phyloP scores from a whole-genome alignment of 1,284 basidiomycete species.

The Microstroma glucosiphilum region DNA sequence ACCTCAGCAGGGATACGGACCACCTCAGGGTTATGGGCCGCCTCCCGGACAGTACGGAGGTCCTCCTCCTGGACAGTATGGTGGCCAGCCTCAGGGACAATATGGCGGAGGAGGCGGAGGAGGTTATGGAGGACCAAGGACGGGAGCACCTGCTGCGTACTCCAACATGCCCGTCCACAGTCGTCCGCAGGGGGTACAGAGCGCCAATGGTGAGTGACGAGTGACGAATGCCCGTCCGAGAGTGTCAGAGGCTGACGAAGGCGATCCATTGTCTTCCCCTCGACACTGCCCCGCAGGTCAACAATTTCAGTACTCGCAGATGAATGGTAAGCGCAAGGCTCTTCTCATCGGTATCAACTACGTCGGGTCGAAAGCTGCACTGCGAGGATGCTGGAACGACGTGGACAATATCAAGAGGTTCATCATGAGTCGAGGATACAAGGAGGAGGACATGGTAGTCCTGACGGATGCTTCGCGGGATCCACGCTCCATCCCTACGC shows the following conservation, averaged over 20 bases:
- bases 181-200: conserved; percentile 34
- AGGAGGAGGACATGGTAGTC: conserved; percentile 49
- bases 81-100: conserved; percentile 17
- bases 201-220: conserved; percentile 10
- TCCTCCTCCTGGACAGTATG: conserved; percentile 13
- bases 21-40: conserved; percentile 9
- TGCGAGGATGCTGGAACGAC: conserved; percentile 50
- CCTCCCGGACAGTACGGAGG: conserved; percentile 16
- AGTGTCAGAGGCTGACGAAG: conserved; percentile 21
- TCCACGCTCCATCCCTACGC: conserved; percentile 43
- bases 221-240: too few relatives aligned
- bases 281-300: not conserved
- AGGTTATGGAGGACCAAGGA: conserved; percentile 21
- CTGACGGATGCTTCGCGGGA: conserved; percentile 44
- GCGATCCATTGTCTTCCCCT: too few relatives aligned
- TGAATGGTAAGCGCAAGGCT: conserved; percentile 48
- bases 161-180: conserved; percentile 27
- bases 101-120: conserved; percentile 24
- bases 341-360: conserved; percentile 51
- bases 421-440: conserved; percentile 33
- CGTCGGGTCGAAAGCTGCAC: conserved; percentile 31
- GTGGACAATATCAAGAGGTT: conserved; percentile 48
- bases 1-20: conserved; percentile 24
- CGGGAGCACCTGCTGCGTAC: conserved; percentile 38
- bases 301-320: conserved; percentile 43